A percentile compares a stretch with the other conserved stretches of the same genome.
These are phyloP conservation scores for Porodaedalea pini DNA, from an alignment of 1,284 basidiomycete species.

Conservation along the genomic window DNA sequence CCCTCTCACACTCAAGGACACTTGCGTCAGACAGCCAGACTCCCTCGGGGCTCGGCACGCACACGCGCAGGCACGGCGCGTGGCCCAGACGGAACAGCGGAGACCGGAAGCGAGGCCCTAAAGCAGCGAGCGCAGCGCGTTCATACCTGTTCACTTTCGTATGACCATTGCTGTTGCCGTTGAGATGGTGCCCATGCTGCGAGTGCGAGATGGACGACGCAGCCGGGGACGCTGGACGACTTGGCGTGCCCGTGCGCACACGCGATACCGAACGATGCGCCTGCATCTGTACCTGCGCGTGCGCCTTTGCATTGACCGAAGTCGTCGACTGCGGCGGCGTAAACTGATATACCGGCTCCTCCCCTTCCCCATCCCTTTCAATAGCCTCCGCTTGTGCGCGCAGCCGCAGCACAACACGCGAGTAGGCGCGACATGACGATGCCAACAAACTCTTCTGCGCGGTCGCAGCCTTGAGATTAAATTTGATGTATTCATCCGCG, in stretches of 20 bases:
- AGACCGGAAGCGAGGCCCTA: conserved; percentile 46
- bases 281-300: conserved; percentile 18
- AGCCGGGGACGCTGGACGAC: conserved; percentile 15
- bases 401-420: conserved; percentile 67
- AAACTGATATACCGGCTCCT: conserved; percentile 16
- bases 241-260: conserved; percentile 9
- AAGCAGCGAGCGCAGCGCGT: conserved; percentile 2
- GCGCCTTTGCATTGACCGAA: conserved; percentile 14
- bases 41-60: conserved; percentile 77
- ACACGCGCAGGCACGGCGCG: conserved; percentile 71
- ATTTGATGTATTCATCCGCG: conserved; percentile 39
- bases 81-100: conserved; percentile 64
- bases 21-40: conserved; percentile 78
- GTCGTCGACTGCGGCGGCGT: conserved; percentile 18
- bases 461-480: conserved; percentile 17
- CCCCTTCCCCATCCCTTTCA: conserved; percentile 26
- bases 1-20: conserved; percentile 73
- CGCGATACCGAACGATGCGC: conserved; percentile 14
- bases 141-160: conserved; percentile 5
- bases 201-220: conserved; percentile 9
- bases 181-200: not conserved
- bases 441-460: conserved; percentile 37
- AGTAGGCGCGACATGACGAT: conserved; percentile 63
- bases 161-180: not conserved
- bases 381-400: conserved; percentile 66